Evolutionary conservation across 2,329 filamentous ascomycete genomes (phyloP), one percentile per base, ranked within the genome.

Genomic region (Aplosporella prunicola): DNA sequence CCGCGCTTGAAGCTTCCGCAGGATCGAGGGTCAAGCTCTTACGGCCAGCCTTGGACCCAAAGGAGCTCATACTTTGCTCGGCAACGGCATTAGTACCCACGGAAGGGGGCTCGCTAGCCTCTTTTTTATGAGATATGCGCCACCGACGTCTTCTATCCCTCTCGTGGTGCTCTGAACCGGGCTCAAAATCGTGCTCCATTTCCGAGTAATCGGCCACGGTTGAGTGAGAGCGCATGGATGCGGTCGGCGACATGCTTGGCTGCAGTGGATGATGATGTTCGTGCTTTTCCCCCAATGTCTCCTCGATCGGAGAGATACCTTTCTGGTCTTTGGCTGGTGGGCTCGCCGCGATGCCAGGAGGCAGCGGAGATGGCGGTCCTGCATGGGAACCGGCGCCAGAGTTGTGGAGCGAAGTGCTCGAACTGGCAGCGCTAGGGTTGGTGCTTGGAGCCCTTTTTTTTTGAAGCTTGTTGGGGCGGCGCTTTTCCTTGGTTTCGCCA

Each of bases 381-480:
- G 27, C 16, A 22, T 35, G 32, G 17, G 38, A 25, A 15, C 32
- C 32, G 22, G 22, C n/a, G n/a, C n/a, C n/a, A n/a, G n/a, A n/a
- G n/a, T n/a, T n/a, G 20, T 39, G 30, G 20, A 40, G 32, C 6
- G 88, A 95, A 11, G 82, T 76, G 5, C 76, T 82, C 11, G 91
- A 96, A 53, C 88, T 95, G 46, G 94, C 87, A 0, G 89, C 88
- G 55, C 89, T 95, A 14, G 80, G 80, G 48, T 86, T 88, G 15
- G 83, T 85, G 27, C 78, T 80, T 0, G 83, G 80, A 39, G 82
- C 67, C n/a, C 79, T 72, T 60, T 85, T 94, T 68, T 96, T 96
- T 58, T 81, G 82, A 35, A 98, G 66, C 60, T 95, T 94, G 52
- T 94, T 95, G 0, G 87, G 85, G 54, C 80, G 81, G 30, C 83